Percentiles rank a stretch among this genome's conserved stretches.
phyloP scores from a whole-genome alignment of 441 rosid genomes.

The Populus tomentosa region DNA sequence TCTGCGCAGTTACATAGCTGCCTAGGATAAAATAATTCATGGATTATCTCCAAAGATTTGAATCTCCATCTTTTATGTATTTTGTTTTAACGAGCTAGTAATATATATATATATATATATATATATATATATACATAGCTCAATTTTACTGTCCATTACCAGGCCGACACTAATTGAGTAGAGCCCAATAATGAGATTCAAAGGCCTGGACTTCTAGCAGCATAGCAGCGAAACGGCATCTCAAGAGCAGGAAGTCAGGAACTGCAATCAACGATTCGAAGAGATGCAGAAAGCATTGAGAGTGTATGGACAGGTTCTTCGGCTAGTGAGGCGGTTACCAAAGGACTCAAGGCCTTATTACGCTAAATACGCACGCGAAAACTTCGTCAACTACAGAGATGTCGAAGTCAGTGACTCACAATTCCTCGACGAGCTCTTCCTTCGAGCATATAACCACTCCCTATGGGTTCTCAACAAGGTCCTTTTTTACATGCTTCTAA shows the following conservation, averaged over 20 bases:
- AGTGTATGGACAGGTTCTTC: slow-evolving; percentile 60
- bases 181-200: too few relatives aligned
- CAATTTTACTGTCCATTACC: neutral
- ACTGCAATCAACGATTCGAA: neutral
- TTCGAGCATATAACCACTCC: slow-evolving; percentile 78
- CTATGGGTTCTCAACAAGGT: slow-evolving; percentile 91
- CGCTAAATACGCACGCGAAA: slow-evolving; percentile 82
- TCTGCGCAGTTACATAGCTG: too few relatives aligned
- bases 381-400: slow-evolving; percentile 80
- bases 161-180: neutral
- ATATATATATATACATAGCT: too few relatives aligned
- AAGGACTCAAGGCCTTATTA: slow-evolving; percentile 73
- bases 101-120: too few relatives aligned
- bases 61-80: too few relatives aligned
- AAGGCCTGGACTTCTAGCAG: neutral
- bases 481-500: neutral
- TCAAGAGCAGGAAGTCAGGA: neutral
- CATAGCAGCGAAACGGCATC: neutral
- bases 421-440: slow-evolving; percentile 71
- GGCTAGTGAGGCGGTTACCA: slow-evolving; percentile 75
- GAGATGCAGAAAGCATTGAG: slow-evolving; percentile 62
- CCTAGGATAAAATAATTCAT: too few relatives aligned
- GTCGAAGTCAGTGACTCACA: slow-evolving; percentile 48
- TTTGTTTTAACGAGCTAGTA: too few relatives aligned
- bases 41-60: too few relatives aligned